A percentile compares a stretch with the other conserved stretches of the same genome.
phyloP scores from a whole-genome alignment of 225 moss, liverwort and hornwort genomes.

The Pleurozium schreberi region DNA sequence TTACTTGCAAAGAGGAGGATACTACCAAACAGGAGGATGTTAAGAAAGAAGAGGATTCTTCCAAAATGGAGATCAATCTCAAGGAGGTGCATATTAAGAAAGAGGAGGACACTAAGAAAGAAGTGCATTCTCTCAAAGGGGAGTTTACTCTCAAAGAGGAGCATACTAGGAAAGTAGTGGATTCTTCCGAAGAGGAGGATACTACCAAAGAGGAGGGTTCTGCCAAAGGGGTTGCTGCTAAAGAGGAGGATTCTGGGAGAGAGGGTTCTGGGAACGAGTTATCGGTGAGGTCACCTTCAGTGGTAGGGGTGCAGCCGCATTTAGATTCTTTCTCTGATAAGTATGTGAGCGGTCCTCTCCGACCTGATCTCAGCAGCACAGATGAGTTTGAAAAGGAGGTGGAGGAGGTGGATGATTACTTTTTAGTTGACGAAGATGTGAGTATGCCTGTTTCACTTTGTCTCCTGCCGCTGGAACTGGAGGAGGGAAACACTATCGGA shows the following conservation, averaged over 20 bases:
- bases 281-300: neutral
- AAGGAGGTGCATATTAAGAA: neutral
- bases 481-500: neutral
- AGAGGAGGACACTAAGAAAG: neutral
- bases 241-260: neutral
- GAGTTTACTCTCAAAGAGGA: neutral
- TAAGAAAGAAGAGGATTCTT: neutral
- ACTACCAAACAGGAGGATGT: neutral
- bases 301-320: neutral
- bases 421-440: neutral
- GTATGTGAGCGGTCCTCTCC: neutral
- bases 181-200: neutral
- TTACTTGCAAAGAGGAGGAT: neutral
- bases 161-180: neutral
- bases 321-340: neutral
- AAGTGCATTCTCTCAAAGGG: no score
- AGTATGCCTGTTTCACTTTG: constrained; percentile 9
- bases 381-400: constrained; percentile 17
- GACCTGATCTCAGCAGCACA: neutral
- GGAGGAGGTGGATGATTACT: constrained; percentile 15
- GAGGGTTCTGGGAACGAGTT: neutral
- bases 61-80: neutral
- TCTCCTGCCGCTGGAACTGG: constrained; percentile 21
- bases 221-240: neutral
- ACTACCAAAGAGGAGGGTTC: neutral